Evolutionary conservation across 2,329 filamentous ascomycete genomes (phyloP), one percentile per base, ranked within the genome.

Genomic region (Emergomyces orientalis): DNA sequence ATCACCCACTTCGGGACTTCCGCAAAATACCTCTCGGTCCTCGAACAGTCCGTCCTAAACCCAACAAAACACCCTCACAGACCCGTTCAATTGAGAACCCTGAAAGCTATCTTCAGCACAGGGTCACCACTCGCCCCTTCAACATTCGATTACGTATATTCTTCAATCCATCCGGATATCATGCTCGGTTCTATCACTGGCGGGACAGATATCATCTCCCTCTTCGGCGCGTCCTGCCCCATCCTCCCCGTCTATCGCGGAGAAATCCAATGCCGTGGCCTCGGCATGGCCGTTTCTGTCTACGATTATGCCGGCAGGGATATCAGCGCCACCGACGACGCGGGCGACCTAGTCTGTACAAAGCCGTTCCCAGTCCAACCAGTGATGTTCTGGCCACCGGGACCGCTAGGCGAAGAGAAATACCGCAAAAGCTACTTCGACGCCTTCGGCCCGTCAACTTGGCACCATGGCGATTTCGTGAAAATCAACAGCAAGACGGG

Each of bases 391-490:
- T 97, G 90, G 82, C 78, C 78, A 43, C 77, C 77, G 0, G 91
- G 90, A 1, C 71, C 81, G 4, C 81, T 81, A 1, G 90, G 90
- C 41, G 83, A 86, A 47, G 81, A 79, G n/a, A 91, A 91, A 74
- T 97, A 97, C 76, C 81, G 82, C 57, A 83, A 84, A 37, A 90
- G 88, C 63, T 99, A 99, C 76, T 99, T 99, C 70, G 89, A 94
- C 65, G 84, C 86, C 7, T 97, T 96, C 72, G 77, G 77, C 0
- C 78, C 82, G 0, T 78, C 80, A 1, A 78, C 82, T 22, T 97
- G 94, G 94, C 91, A 96, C 72, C 93, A 99, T 71, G 93, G 93
- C 37, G 94, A 99, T 75, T 97, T 97, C 72, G 85, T 97, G 41
- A 80, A 83, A 27, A 79, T 88, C 71, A 88, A 91, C 68, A 83